A percentile compares a stretch with the other conserved stretches of the same genome.
These are phyloP conservation scores for Batkoa obscura DNA, from an alignment of 371 early-diverging fungal genomes.

Conservation along the genomic window DNA sequence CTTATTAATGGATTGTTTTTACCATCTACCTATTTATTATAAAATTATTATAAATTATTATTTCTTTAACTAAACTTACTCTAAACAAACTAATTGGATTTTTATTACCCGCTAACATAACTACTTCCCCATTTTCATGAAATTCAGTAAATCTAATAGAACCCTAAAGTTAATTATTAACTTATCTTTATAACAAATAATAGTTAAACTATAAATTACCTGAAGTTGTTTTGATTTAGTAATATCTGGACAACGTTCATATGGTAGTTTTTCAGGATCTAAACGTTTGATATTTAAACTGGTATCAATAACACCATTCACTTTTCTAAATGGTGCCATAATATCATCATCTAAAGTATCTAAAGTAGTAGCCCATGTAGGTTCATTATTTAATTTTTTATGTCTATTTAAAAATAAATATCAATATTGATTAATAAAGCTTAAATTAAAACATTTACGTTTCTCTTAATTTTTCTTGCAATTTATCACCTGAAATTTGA, in stretches of 20 bases:
- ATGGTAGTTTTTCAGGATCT: slow-evolving; percentile 10
- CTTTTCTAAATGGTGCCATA: background rate
- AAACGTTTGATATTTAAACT: slow-evolving; percentile 11
- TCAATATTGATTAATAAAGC: background rate
- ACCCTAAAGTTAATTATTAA: slow-evolving; percentile 16
- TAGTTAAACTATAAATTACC: slow-evolving; percentile 3
- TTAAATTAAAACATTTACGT: slow-evolving; percentile 30
- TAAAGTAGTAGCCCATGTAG: slow-evolving; percentile 4
- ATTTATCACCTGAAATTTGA: slow-evolving; percentile 55
- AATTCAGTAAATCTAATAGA: slow-evolving; percentile 54
- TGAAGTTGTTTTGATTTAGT: slow-evolving; percentile 9
- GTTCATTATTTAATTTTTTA: background rate
- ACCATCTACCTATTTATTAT: slow-evolving; percentile 46
- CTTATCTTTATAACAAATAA: background rate
- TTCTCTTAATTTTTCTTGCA: slow-evolving; percentile 54
- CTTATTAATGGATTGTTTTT: slow-evolving; percentile 76
- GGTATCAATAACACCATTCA: background rate
- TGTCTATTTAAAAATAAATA: background rate
- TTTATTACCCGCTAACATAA: slow-evolving; percentile 69
- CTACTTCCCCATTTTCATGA: slow-evolving; percentile 76
- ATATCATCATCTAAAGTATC: slow-evolving; percentile 6
- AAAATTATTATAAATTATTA: slow-evolving; percentile 20
- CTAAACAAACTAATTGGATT: slow-evolving; percentile 68
- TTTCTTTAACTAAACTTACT: slow-evolving; percentile 47
- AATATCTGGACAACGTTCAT: slow-evolving; percentile 14